A percentile compares a stretch with the other conserved stretches of the same genome.
Evolutionary conservation across 1,284 basidiomycete species (phyloP).

Genomic region (Xanthoconium separans): DNA sequence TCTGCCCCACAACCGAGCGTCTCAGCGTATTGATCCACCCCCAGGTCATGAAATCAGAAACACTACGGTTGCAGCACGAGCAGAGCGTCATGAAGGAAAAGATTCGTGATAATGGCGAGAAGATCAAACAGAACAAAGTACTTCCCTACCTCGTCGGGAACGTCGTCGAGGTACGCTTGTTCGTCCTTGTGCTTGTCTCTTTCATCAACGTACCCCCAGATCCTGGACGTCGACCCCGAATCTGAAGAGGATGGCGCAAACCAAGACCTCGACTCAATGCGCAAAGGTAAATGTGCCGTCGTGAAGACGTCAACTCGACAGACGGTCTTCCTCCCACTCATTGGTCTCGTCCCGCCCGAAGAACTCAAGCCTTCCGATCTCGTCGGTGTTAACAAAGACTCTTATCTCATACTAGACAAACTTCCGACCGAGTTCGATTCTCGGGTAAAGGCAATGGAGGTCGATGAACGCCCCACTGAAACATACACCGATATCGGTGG

Average conservation of each 20-base stretch:
- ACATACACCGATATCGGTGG: constrained; percentile 98
- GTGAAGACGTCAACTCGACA: constrained; percentile 98
- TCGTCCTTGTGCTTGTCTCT: constrained; percentile 1
- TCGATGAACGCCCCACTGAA: constrained; percentile 98
- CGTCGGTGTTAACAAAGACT: constrained; percentile 99
- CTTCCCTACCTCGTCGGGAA: constrained; percentile 98
- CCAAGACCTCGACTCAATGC: constrained; percentile 91
- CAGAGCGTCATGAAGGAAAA: constrained; percentile 97
- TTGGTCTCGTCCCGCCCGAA: constrained; percentile 93
- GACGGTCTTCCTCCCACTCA: constrained; percentile 97
- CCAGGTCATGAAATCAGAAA: constrained; percentile 95
- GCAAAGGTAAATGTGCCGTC: constrained; percentile 96
- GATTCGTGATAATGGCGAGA: constrained; percentile 97
- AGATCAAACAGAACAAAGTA: constrained; percentile 99
- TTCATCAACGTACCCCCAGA: constrained; percentile 49
- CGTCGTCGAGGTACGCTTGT: constrained; percentile 80
- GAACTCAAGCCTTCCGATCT: constrained; percentile 90
- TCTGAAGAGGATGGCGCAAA: constrained; percentile 92
- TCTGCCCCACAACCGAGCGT: background rate
- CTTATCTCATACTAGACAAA: constrained; percentile 94
- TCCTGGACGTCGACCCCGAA: constrained; percentile 92
- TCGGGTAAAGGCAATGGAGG: constrained; percentile 99
- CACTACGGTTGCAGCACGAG: constrained; percentile 89
- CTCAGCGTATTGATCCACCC: background rate
- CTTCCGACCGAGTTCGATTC: constrained; percentile 98